Evolutionary conservation across 2,329 filamentous ascomycete species (phyloP), one percentile per base, ranked within the genome.

Genomic region (Pseudogymnoascus sp.): DNA sequence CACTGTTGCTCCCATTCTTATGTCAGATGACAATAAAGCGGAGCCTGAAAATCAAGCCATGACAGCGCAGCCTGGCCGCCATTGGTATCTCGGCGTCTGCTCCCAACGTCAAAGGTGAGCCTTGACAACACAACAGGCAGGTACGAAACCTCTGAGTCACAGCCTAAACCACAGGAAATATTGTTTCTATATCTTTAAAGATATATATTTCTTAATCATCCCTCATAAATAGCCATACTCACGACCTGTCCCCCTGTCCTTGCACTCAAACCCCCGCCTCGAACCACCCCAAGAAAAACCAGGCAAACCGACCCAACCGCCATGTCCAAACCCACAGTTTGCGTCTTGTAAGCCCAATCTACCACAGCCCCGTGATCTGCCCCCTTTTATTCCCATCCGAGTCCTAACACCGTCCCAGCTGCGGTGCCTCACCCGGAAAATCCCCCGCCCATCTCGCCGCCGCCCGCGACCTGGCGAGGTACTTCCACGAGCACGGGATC

Each of bases 401-500:
- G 4, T 12, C 43, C 43, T 54, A 32, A 54, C 28, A 30, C 16
- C 25, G 16, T n/a, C 2, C 12, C n/a, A 54, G 43, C 81, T 97
- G 92, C 78, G 92, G 91, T 71, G 85, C 92, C 61, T 86, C 83
- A 14, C 72, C 80, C 20, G 93, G 92, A 59, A 84, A 79, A 61
- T 86, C 83, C 65, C 85, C 89, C 16, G 79, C 79, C 12, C 90
- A 96, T 74, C 75, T 94, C 68, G 84, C 86, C 70, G 86, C 90
- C 5, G 92, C 92, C 3, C 86, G 87, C 41, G 76, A 82, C 39
- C 84, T 97, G 16, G 92, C 87, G 61, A 78, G 78, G 30, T 78
- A 81, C 65, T 88, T 97, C 76, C 88, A 91, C 71, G 80, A 81
- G 59, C 82, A 88, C 70, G 84, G 88, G 72, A 89, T 92, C 68